Percentiles rank a stretch among this genome's conserved stretches.
These are phyloP conservation scores for Fusarium oxysporum DNA, from an alignment of 2,329 filamentous ascomycete species.

Conservation along the genomic window DNA sequence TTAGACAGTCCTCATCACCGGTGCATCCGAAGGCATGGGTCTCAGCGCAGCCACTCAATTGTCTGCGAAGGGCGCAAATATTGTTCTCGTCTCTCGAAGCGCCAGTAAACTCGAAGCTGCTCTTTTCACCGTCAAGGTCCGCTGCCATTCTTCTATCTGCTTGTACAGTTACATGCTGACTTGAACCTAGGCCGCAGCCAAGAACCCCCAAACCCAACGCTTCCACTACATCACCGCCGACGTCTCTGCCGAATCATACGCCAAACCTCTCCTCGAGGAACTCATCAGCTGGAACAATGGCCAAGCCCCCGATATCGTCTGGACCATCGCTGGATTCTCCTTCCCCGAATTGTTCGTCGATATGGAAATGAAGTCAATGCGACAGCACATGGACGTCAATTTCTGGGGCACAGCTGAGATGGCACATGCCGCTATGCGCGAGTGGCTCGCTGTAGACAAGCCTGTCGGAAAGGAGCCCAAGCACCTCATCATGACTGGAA, in stretches of 20 bases:
- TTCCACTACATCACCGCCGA: constrained; percentile 90
- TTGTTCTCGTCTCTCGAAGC: constrained; percentile 87
- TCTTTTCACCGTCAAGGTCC: constrained; percentile 72
- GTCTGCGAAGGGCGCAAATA: constrained; percentile 83
- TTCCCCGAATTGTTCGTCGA: constrained; percentile 83
- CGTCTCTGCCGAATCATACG: constrained; percentile 77
- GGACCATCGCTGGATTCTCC: constrained; percentile 86
- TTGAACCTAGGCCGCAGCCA: constrained; percentile 69
- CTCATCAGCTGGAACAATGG: constrained; percentile 83
- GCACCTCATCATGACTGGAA: constrained; percentile 91
- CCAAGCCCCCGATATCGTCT: constrained; percentile 82
- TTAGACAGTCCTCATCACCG: constrained; percentile 89
- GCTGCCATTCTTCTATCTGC: constrained; percentile 16
- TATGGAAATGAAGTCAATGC: constrained; percentile 72
- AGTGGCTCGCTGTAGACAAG: constrained; percentile 73
- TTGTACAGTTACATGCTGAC: background rate
- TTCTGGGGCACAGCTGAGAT: constrained; percentile 90
- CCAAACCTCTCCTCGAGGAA: constrained; percentile 75
- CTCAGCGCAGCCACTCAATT: constrained; percentile 79
- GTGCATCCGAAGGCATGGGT: constrained; percentile 94
- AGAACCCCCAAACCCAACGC: constrained; percentile 73
- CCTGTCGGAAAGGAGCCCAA: constrained; percentile 63
- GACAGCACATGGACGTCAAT: constrained; percentile 90
- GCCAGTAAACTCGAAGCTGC: constrained; percentile 78
- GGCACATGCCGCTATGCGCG: constrained; percentile 79